These are phyloP conservation scores for Yamadazyma dendronema DNA, from an alignment of 1,139 yeast genomes.

Conservation along the genomic window DNA sequence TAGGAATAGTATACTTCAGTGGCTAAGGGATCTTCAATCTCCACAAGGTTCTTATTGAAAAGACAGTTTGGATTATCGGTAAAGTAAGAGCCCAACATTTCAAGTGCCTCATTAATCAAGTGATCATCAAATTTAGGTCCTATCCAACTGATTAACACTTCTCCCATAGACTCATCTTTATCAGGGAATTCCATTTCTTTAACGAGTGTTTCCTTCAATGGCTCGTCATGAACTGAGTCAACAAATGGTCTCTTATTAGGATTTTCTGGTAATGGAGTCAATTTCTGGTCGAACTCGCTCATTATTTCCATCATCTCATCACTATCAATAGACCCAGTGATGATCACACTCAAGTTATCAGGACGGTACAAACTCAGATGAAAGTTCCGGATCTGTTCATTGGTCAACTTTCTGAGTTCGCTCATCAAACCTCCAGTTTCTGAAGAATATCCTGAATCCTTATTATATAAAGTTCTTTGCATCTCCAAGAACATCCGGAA, in stretches of 20 bases:
- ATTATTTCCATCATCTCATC: constrained; percentile 61
- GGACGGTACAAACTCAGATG: constrained; percentile 76
- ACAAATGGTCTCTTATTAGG: constrained; percentile 71
- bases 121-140: constrained; percentile 67
- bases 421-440: constrained; percentile 92
- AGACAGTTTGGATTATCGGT: constrained; percentile 73
- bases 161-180: constrained; percentile 82
- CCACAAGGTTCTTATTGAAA: constrained; percentile 68
- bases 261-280: constrained; percentile 40
- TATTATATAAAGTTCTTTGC: constrained; percentile 59
- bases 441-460: constrained; percentile 76
- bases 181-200: constrained; percentile 80
- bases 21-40: constrained; percentile 79
- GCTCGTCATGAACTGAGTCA: constrained; percentile 56
- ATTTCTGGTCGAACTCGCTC: constrained; percentile 59
- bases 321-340: constrained; percentile 83
- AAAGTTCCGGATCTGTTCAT: constrained; percentile 71
- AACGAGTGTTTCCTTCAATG: constrained; percentile 39
- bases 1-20: constrained; percentile 68
- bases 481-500: constrained; percentile 62
- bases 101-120: constrained; percentile 62
- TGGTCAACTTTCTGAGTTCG: constrained; percentile 70
- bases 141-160: constrained; percentile 71
- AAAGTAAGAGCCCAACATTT: constrained; percentile 71
- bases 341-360: constrained; percentile 76